These are phyloP conservation scores for Talaromyces sp. DNA, from an alignment of 2,329 filamentous ascomycete species.

Conservation along the genomic window DNA sequence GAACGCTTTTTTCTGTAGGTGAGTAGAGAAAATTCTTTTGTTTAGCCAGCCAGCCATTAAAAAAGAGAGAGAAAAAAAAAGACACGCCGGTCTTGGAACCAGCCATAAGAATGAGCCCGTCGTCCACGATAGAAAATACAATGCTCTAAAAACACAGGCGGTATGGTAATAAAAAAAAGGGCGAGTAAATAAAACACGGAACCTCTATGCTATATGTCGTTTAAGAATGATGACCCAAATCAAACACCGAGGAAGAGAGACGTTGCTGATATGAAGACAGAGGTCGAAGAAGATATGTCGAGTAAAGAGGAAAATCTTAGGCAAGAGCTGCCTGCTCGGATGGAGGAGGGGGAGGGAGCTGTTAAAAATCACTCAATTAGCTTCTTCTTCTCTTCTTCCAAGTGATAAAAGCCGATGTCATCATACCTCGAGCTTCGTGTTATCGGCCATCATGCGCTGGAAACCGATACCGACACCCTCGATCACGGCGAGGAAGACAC, in stretches of 20 bases:
- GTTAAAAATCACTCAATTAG: not conserved
- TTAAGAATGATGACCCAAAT: constrained; percentile 25
- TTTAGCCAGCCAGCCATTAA: not conserved
- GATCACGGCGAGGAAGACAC: constrained; percentile 88
- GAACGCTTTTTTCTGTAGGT: not conserved
- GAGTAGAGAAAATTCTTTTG: constrained; percentile 2
- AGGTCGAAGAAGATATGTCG: constrained; percentile 13
- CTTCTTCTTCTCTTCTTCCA: not conserved
- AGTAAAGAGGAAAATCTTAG: constrained; percentile 16
- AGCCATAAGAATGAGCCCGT: constrained; percentile 14
- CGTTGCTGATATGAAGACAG: constrained; percentile 15
- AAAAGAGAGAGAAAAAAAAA: not conserved
- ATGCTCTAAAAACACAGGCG: constrained; percentile 21
- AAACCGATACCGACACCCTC: constrained; percentile 96
- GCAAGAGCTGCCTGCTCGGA: constrained; percentile 31
- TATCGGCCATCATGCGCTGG: constrained; percentile 87
- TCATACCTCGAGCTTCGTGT: constrained; percentile 71
- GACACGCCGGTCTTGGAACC: constrained; percentile 1
- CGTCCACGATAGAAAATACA: constrained; percentile 19
- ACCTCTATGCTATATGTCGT: constrained; percentile 33
- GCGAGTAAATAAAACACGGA: constrained; percentile 17
- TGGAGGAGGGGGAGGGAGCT: constrained; percentile 33
- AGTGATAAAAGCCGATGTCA: not conserved
- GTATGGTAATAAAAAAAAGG: constrained; percentile 18
- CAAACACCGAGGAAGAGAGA: constrained; percentile 37